Conservation (phyloP, 495 filamentous ascomycete genomes). For the Aspergillus bertholletiae region DNA sequence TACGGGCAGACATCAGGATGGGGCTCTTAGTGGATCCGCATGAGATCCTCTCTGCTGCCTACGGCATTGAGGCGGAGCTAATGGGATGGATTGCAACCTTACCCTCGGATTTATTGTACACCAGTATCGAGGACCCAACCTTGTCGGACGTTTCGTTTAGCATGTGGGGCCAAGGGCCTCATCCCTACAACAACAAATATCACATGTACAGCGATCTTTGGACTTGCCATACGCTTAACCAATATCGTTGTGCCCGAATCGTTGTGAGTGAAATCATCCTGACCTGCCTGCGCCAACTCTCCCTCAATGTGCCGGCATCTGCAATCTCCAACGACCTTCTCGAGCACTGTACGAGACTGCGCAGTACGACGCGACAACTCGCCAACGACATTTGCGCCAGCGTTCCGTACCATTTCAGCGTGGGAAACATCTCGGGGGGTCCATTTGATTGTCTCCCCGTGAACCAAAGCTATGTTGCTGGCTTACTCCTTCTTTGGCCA, state of each 20-base stretch:
- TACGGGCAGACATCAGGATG: constrained; percentile 41
- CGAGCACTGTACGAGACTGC: constrained; percentile 30
- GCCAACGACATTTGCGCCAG: constrained; percentile 45
- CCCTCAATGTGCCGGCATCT: constrained; percentile 1
- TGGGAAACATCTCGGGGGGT: constrained; percentile 5
- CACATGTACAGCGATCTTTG: constrained; percentile 58
- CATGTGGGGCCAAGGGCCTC: constrained; percentile 23
- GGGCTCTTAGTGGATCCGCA: constrained; percentile 33
- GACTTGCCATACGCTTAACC: constrained; percentile 57
- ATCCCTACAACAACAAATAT: constrained; percentile 51
- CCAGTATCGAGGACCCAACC: constrained; percentile 19
- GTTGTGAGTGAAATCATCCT: constrained; percentile 52
- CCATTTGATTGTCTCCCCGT: constrained; percentile 7
- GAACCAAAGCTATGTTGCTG: constrained; percentile 32
- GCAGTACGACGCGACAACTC: constrained; percentile 30
- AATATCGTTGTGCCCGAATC: constrained; percentile 60
- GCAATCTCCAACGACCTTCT: constrained; percentile 28
- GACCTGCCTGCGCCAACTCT: constrained; percentile 16
- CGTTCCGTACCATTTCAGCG: constrained; percentile 40
- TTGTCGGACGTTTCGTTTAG: constrained; percentile 16
- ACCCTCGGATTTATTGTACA: constrained; percentile 35
- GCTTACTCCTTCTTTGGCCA: constrained; percentile 48
- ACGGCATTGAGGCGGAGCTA: constrained; percentile 50
- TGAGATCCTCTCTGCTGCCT: constrained; percentile 42
- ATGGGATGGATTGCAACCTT: constrained; percentile 38